Evolutionary conservation across 495 filamentous ascomycete species (phyloP), one percentile per base, ranked within the genome.

Genomic region (Annulohypoxylon moriforme): DNA sequence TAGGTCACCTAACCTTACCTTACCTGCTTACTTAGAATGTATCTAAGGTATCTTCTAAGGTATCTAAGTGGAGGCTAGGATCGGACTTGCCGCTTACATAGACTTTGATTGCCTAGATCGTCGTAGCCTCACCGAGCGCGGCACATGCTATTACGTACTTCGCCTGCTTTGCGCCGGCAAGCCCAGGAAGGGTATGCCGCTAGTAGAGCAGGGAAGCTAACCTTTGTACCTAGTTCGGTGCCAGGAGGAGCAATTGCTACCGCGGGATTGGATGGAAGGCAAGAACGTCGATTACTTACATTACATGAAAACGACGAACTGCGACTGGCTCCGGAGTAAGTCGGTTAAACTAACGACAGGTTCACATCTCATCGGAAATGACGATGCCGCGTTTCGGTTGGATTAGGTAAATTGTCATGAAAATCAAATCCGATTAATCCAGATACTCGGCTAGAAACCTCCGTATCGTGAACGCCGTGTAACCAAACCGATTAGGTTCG

Each of bases 111-210:
- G 27, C 64, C 44, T 47, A 60, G 44, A 62, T 7, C 63, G 40
- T 60, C 27, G 11, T 40, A 69, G 52, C 46, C 50, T 58, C 66
- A 59, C 59, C 58, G 59, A 71, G 63, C 64, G 31, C 38, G 44
- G 62, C 49, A 62, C 49, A 62, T 67, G 62, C 44, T 49, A 59
- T 67, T 71, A 59, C 63, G 63, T 71, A 71, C 6, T 52, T 44
- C 16, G n/a, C 40, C 40, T 44, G 40, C 40, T 47, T 47, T 38
- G 50, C 31, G 62, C 63, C 62, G 68, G 62, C 25, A 58, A 58
- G 9, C 63, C 58, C n/a, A 67, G 18, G 27, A 29, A n/a, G 18
- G 56, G 56, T 42, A 67, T 40, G 57, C 63, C 68, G 62, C 68
- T 71, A 65, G 64, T 42, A 49, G 50, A 24, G 56, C 18, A 56